These are phyloP conservation scores for Rasamsonia emersonii DNA, from an alignment of 2,329 filamentous ascomycete species.

Conservation along the genomic window DNA sequence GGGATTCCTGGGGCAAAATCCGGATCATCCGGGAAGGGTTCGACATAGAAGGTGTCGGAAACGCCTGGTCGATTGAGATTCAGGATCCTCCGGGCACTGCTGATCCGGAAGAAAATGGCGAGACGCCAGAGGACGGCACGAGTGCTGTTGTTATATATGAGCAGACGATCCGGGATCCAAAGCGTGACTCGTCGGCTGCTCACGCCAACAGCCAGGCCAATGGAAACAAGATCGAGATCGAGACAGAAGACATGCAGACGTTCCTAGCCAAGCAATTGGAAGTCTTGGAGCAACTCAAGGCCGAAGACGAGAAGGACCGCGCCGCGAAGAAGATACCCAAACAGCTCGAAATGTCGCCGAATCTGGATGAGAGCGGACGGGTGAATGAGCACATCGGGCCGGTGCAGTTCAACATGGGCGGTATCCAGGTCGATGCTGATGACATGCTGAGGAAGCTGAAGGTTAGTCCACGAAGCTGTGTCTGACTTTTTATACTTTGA, in stretches of 20 bases:
- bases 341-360: slow-evolving; percentile 26
- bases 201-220: slow-evolving; percentile 38
- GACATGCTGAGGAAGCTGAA: slow-evolving; percentile 83
- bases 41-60: slow-evolving; percentile 77
- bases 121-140: slow-evolving; percentile 31
- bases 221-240: slow-evolving; percentile 46
- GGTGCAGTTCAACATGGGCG: slow-evolving; percentile 96
- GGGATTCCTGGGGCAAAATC: slow-evolving; percentile 98
- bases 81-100: slow-evolving; percentile 42
- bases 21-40: slow-evolving; percentile 84
- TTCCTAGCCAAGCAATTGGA: slow-evolving; percentile 71
- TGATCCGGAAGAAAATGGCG: slow-evolving; percentile 16
- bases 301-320: slow-evolving; percentile 44
- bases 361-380: slow-evolving; percentile 29
- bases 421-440: slow-evolving; percentile 90
- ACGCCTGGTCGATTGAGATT: slow-evolving; percentile 78
- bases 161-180: slow-evolving; percentile 68
- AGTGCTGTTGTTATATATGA: slow-evolving; percentile 68
- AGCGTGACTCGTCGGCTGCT: slow-evolving; percentile 51
- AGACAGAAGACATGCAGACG: slow-evolving; percentile 64
- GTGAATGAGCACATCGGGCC: slow-evolving; percentile 80
- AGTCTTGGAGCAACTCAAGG: slow-evolving; percentile 58
- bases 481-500: too few relatives aligned
- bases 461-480: too few relatives aligned
- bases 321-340: slow-evolving; percentile 24